These are phyloP conservation scores for Oryza nivara DNA, from an alignment of 176 grass and related monocot genomes.

Conservation along the genomic window DNA sequence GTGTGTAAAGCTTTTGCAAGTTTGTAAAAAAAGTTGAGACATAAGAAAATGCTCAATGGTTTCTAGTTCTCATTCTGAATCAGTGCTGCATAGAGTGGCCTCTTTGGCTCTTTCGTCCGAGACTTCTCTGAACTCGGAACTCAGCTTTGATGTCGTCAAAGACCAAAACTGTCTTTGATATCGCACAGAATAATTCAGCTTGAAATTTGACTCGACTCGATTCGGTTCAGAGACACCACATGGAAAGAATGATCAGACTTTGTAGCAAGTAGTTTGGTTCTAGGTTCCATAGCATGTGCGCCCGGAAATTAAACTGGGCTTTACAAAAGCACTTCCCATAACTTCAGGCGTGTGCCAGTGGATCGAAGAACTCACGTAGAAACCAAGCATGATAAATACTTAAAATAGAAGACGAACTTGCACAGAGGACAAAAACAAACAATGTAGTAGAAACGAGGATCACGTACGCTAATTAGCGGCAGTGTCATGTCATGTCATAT, in stretches of 20 bases:
- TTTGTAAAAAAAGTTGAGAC: not conserved
- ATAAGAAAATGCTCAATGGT: not conserved
- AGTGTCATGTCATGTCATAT: slow-evolving; percentile 48
- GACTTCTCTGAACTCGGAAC: not conserved
- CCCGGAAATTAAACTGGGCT: not conserved
- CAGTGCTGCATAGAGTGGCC: too few species aligned
- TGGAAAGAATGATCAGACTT: not conserved
- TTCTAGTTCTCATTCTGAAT: too few species aligned
- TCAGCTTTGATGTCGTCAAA: not conserved
- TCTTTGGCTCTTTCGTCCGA: too few species aligned
- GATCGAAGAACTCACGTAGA: not conserved
- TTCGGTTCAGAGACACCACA: not conserved
- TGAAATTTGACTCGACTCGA: not conserved
- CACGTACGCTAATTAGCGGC: slow-evolving; percentile 19
- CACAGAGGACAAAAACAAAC: not conserved
- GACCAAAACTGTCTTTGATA: not conserved
- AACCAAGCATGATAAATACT: not conserved
- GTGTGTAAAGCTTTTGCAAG: too few species aligned
- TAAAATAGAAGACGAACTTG: not conserved
- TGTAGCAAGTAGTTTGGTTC: not conserved
- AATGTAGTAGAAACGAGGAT: slow-evolving; percentile 4
- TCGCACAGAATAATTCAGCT: not conserved
- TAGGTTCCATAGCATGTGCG: not conserved
- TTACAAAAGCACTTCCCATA: not conserved
- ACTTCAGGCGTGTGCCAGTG: not conserved